A percentile compares a stretch with the other conserved stretches of the same genome.
Evolutionary conservation across 148 eudicot species (phyloP).

Genomic region (Polygonum aviculare): DNA sequence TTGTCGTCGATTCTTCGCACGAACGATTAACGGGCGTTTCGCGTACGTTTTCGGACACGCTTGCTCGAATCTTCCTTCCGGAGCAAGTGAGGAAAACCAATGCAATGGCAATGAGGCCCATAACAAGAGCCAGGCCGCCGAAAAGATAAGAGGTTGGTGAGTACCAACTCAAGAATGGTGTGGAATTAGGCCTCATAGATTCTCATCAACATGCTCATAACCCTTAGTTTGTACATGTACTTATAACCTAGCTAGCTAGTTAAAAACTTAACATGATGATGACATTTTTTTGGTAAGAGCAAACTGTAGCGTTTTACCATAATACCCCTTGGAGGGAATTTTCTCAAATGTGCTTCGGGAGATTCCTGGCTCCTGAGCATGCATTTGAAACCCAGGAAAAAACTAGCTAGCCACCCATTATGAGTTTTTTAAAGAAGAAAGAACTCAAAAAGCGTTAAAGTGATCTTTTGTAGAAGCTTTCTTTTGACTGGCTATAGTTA

Average conservation of each 20-base stretch:
- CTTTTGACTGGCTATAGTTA: neutral
- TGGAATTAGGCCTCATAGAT: conserved; percentile 8
- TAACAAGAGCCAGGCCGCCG: conserved; percentile 25
- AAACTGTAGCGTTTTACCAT: neutral
- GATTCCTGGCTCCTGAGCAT: neutral
- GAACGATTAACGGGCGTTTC: neutral
- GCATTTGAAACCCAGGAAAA: neutral
- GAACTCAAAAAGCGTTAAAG: neutral
- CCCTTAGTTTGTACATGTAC: neutral
- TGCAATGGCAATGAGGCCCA: conserved; percentile 27
- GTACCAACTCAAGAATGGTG: conserved; percentile 17
- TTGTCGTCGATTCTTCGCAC: neutral
- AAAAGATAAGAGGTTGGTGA: conserved; percentile 36
- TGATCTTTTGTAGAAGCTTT: neutral
- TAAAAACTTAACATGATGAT: neutral
- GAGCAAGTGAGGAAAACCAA: conserved; percentile 25
- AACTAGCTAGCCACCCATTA: neutral
- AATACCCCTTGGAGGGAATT: conserved; percentile 5
- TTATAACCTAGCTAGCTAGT: neutral
- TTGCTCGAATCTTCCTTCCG: conserved; percentile 1
- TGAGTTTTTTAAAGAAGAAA: neutral
- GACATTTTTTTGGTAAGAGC: neutral
- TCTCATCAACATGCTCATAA: too few species aligned
- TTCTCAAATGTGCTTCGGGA: conserved; percentile 10
- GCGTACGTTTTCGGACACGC: neutral